Conservation (phyloP, 2,329 filamentous ascomycete species). For the Pseudopithomyces chartarum region DNA sequence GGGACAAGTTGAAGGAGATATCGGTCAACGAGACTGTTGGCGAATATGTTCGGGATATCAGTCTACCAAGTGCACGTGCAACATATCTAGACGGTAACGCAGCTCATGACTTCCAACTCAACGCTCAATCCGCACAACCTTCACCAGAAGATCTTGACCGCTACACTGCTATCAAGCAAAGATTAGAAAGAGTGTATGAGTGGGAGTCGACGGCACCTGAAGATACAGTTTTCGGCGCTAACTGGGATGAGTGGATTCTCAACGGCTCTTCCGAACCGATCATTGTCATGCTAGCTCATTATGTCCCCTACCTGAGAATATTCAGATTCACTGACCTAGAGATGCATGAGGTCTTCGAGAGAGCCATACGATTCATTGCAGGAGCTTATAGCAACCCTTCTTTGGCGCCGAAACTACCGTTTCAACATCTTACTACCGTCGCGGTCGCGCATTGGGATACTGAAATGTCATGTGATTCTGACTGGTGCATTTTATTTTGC, state of each 20-base stretch:
- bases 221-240: background rate
- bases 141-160: constrained; percentile 9
- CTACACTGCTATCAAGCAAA: constrained; percentile 7
- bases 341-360: background rate
- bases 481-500: constrained; percentile 18
- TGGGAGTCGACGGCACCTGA: background rate
- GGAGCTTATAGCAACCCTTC: constrained; percentile 10
- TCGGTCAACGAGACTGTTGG: constrained; percentile 15
- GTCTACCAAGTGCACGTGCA: constrained; percentile 11
- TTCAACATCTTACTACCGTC: constrained; percentile 18
- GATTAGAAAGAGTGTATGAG: constrained; percentile 8
- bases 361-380: constrained; percentile 8
- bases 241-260: constrained; percentile 6
- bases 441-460: constrained; percentile 15
- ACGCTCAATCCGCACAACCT: background rate
- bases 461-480: constrained; percentile 4
- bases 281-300: constrained; percentile 16
- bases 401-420: constrained; percentile 9
- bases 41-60: constrained; percentile 23
- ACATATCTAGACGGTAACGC: background rate
- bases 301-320: constrained; percentile 14
- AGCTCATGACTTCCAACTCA: background rate
- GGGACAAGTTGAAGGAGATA: constrained; percentile 14
- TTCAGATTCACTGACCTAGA: constrained; percentile 16
- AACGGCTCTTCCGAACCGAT: constrained; percentile 11